Conservation (phyloP, 495 filamentous ascomycete species). For the Aspergillus bridgeri region DNA sequence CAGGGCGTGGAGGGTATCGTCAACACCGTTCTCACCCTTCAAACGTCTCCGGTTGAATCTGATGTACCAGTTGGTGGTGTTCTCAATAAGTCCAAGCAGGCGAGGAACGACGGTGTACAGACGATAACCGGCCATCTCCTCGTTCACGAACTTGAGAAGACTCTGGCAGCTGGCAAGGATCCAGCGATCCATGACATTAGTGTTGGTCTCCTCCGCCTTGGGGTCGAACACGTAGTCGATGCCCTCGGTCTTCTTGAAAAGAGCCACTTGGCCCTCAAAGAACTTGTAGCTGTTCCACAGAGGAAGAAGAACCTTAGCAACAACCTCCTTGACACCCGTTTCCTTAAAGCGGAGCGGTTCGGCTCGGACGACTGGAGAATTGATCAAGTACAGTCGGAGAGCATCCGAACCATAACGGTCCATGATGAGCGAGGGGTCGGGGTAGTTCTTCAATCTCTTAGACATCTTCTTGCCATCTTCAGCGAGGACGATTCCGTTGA, state of each 20-base stretch:
- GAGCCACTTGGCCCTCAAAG: slow-evolving; percentile 90
- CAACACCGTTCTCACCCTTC: slow-evolving; percentile 85
- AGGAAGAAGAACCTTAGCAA: slow-evolving; percentile 88
- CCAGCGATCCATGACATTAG: slow-evolving; percentile 97
- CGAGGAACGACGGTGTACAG: slow-evolving; percentile 93
- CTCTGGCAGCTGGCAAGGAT: slow-evolving; percentile 92
- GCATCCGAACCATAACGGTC: slow-evolving; percentile 89
- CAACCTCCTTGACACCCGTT: slow-evolving; percentile 89
- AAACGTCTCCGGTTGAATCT: slow-evolving; percentile 95
- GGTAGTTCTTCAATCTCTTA: slow-evolving; percentile 96
- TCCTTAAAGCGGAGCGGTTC: slow-evolving; percentile 93
- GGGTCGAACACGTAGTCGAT: slow-evolving; percentile 80
- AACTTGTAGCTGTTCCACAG: slow-evolving; percentile 98
- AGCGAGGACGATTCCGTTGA: slow-evolving; percentile 92
- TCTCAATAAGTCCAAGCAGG: slow-evolving; percentile 84
- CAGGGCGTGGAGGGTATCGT: slow-evolving; percentile 86
- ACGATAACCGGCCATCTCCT: slow-evolving; percentile 91
- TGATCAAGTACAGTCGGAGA: slow-evolving; percentile 91
- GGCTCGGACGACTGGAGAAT: slow-evolving; percentile 92
- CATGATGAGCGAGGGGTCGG: slow-evolving; percentile 84
- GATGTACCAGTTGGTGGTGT: slow-evolving; percentile 99
- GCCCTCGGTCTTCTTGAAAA: slow-evolving; percentile 84
- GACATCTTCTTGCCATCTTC: slow-evolving; percentile 99
- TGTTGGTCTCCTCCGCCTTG: slow-evolving; percentile 64
- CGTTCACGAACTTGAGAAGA: slow-evolving; percentile 86